Base-by-base conservation (phyloP, 495 filamentous ascomycete genomes). In the Daldinia childiae region DNA sequence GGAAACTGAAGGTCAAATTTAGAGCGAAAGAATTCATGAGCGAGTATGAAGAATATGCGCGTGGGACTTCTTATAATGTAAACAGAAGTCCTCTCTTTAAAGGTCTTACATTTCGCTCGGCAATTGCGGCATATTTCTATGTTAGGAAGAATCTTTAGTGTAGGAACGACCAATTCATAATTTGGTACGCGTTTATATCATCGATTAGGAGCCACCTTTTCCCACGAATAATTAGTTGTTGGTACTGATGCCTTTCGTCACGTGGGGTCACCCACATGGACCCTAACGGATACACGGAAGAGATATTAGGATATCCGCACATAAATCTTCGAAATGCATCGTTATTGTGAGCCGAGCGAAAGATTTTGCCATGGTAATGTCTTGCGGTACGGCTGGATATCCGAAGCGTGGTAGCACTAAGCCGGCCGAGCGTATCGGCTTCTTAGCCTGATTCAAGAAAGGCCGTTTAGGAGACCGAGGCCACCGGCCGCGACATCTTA, bases 381-480 rank as follows among this genome's bases (percentile, higher is more conserved):
- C 39, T 41, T 41, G n/a, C 39, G 17, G 17, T 21, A 9, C 11
- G 24, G 19, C 19, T 11, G 4, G 21, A 24, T 48, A 48, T 48
- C 43, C 17, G 39, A 41, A 15, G 39, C n/a, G n/a, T 48, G 43
- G 21, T 2, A 11, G 17, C 19, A 21, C 17, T 21, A 9, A 21
- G 17, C 8, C 17, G 19, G 43, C 11, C 19, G 43, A 57, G 26
- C 55, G 24, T 24, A 24, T 54, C 50, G 50, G 19, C 11, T 29
- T 29, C 14, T 54, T 30, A 57, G 29, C 27, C 24, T 36, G 24
- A 27, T n/a, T 32, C 24, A 17, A 19, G 29, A 19, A 36, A 56
- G 14, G 27, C 32, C 26, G 26, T 59, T 45, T 41, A 48, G 36
- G 19, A 41, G 14, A 19, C 1, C 34, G 57, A 71, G 68, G 62